Percentiles rank a stretch among this genome's conserved stretches.
phyloP scores from a whole-genome alignment of 371 early-diverging fungal genomes.

The Lichtheimia corymbifera region DNA sequence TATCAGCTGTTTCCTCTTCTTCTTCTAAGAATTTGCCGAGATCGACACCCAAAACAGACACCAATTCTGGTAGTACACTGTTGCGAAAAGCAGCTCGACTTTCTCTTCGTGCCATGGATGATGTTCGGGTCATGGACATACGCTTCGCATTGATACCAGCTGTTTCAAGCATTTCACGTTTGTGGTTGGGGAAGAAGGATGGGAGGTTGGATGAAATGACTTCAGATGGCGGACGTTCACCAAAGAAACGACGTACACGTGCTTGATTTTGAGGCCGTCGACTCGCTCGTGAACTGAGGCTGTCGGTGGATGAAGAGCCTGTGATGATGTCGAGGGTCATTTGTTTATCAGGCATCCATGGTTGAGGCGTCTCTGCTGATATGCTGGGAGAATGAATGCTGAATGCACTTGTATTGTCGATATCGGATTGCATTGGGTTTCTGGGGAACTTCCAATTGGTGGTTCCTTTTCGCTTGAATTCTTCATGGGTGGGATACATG shows the following conservation, averaged over 20 bases:
- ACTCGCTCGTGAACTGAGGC: not conserved
- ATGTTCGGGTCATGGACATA: conserved; percentile 43
- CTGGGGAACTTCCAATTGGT: conserved; percentile 19
- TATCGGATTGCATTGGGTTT: conserved; percentile 2
- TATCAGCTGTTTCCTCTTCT: conserved; percentile 30
- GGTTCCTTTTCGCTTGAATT: conserved; percentile 59
- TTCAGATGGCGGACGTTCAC: conserved; percentile 92
- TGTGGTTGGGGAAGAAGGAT: conserved; percentile 84
- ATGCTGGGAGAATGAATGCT: not conserved
- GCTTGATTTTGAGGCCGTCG: conserved; percentile 8
- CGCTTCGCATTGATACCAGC: conserved; percentile 54
- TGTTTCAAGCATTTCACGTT: conserved; percentile 49
- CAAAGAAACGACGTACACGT: conserved; percentile 68
- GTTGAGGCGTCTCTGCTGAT: not conserved
- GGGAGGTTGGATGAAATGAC: conserved; percentile 84
- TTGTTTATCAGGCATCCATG: conserved; percentile 29
- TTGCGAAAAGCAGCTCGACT: conserved; percentile 32
- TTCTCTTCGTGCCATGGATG: conserved; percentile 26
- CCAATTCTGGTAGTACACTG: conserved; percentile 52
- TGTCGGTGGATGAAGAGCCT: conserved; percentile 14
- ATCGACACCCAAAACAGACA: conserved; percentile 49
- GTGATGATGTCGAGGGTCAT: conserved; percentile 30
- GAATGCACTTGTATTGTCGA: conserved; percentile 2
- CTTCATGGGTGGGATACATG: conserved; percentile 61
- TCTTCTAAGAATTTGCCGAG: conserved; percentile 48